A percentile compares a stretch with the other conserved stretches of the same genome.
These are phyloP conservation scores for Phyllosticta citribraziliensis DNA, from an alignment of 2,329 filamentous ascomycete species.

Conservation along the genomic window DNA sequence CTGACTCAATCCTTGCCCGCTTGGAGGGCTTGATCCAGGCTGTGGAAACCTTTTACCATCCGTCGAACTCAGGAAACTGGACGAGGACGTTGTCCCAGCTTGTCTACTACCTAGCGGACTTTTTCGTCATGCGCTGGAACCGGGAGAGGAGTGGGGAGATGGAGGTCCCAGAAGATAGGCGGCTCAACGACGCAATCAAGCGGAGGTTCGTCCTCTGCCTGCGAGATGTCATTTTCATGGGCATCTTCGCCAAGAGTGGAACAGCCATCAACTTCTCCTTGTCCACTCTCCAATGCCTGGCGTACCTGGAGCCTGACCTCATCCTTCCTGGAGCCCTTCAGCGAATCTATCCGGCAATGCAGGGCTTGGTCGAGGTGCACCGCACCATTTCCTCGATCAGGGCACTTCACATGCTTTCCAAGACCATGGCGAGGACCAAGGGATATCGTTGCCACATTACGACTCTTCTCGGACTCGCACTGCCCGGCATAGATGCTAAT, in stretches of 20 bases:
- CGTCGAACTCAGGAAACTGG: constrained; percentile 90
- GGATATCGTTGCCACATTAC: constrained; percentile 97
- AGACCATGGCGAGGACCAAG: constrained; percentile 83
- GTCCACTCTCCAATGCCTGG: constrained; percentile 77
- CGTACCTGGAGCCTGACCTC: constrained; percentile 81
- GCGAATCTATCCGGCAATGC: constrained; percentile 91
- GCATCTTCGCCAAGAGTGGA: constrained; percentile 89
- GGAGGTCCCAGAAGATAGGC: constrained; percentile 70
- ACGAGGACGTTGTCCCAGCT: constrained; percentile 83
- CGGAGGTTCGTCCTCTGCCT: constrained; percentile 80
- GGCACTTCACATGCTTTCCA: constrained; percentile 82
- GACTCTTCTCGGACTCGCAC: constrained; percentile 77
- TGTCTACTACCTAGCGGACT: constrained; percentile 84
- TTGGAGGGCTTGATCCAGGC: constrained; percentile 89
- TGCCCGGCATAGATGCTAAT: constrained; percentile 95
- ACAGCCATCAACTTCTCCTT: constrained; percentile 88
- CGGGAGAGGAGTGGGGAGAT: constrained; percentile 88
- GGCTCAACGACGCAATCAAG: constrained; percentile 71
- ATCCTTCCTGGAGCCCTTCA: constrained; percentile 90
- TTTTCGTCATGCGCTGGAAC: constrained; percentile 97
- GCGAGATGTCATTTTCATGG: constrained; percentile 94
- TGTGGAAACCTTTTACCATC: constrained; percentile 97
- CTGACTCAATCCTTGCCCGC: constrained; percentile 70
- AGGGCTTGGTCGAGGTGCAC: constrained; percentile 94
- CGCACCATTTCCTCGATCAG: constrained; percentile 89